phyloP scores from a whole-genome alignment of 176 grass and related monocot genomes.

The Tillandsia fasciculata region DNA sequence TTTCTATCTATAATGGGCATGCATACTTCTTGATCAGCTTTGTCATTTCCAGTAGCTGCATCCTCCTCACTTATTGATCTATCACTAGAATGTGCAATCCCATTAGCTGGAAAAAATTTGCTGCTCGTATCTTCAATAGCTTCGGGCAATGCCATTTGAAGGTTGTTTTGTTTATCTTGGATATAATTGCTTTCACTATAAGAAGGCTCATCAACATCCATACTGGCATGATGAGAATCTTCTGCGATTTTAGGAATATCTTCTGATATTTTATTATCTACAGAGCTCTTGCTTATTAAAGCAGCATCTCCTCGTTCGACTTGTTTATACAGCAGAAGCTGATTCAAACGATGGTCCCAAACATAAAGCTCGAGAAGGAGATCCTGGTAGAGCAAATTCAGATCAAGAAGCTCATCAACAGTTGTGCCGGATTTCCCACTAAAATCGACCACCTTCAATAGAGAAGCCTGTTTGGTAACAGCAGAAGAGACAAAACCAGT shows the following conservation, averaged over 20 bases:
- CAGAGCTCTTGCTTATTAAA: slow-evolving; percentile 17
- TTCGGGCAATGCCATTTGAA: slow-evolving; percentile 2
- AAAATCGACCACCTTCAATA: slow-evolving; percentile 28
- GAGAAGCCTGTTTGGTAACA: slow-evolving; percentile 40
- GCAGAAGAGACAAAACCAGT: slow-evolving; percentile 5
- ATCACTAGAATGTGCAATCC: slow-evolving; percentile 10
- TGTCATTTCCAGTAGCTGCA: slow-evolving; percentile 15
- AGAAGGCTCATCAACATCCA: slow-evolving; percentile 19
- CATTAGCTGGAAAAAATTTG: slow-evolving; percentile 15
- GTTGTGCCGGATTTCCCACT: slow-evolving; percentile 27
- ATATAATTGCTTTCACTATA: neutral
- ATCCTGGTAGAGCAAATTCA: slow-evolving; percentile 86
- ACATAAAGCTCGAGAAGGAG: slow-evolving; percentile 68
- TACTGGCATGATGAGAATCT: slow-evolving; percentile 6
- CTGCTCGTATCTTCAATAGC: slow-evolving; percentile 3
- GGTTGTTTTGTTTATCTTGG: slow-evolving; percentile 6
- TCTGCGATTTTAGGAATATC: slow-evolving; percentile 15
- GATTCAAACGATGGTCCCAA: slow-evolving; percentile 76
- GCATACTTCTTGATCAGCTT: slow-evolving; percentile 23
- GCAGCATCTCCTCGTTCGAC: slow-evolving; percentile 24
- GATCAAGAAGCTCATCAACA: slow-evolving; percentile 46
- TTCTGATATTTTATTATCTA: neutral
- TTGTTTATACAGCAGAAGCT: slow-evolving; percentile 47
- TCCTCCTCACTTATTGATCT: neutral
- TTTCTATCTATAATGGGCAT: slow-evolving; percentile 16